Conservation (phyloP, 2,329 filamentous ascomycete species). For the Pseudogymnoascus sp. region DNA sequence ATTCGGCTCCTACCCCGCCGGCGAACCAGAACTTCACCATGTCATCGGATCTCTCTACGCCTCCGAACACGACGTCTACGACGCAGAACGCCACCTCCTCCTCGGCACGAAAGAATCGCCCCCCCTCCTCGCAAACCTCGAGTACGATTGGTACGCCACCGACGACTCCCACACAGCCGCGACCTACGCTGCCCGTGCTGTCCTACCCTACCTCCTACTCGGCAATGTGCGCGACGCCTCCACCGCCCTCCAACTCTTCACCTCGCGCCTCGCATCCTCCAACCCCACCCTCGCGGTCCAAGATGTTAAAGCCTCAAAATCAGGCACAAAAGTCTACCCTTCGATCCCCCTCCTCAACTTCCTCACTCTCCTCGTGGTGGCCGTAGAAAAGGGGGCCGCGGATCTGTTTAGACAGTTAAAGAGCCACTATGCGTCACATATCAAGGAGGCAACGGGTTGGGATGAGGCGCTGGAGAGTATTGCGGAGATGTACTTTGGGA, state of each 20-base stretch:
- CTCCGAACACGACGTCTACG: constrained; percentile 87
- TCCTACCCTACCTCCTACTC: constrained; percentile 83
- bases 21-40: constrained; percentile 91
- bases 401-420: constrained; percentile 77
- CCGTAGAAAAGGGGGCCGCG: constrained; percentile 67
- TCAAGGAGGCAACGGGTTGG: constrained; percentile 73
- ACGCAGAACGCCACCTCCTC: constrained; percentile 83
- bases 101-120: constrained; percentile 85
- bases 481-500: constrained; percentile 94
- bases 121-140: constrained; percentile 68
- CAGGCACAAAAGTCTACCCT: constrained; percentile 76
- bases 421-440: constrained; percentile 68
- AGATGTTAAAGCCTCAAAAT: constrained; percentile 50
- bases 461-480: constrained; percentile 75
- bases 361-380: constrained; percentile 72
- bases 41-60: constrained; percentile 81
- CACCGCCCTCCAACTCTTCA: constrained; percentile 70
- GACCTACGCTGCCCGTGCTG: constrained; percentile 73
- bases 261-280: constrained; percentile 50
- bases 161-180: constrained; percentile 83
- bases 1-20: constrained; percentile 77
- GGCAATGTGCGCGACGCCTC: constrained; percentile 88
- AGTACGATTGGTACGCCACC: constrained; percentile 89
- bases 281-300: constrained; percentile 60
- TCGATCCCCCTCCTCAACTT: constrained; percentile 94